These are phyloP conservation scores for Malassezia caprae DNA, from an alignment of 1,284 basidiomycete genomes.

Conservation along the genomic window DNA sequence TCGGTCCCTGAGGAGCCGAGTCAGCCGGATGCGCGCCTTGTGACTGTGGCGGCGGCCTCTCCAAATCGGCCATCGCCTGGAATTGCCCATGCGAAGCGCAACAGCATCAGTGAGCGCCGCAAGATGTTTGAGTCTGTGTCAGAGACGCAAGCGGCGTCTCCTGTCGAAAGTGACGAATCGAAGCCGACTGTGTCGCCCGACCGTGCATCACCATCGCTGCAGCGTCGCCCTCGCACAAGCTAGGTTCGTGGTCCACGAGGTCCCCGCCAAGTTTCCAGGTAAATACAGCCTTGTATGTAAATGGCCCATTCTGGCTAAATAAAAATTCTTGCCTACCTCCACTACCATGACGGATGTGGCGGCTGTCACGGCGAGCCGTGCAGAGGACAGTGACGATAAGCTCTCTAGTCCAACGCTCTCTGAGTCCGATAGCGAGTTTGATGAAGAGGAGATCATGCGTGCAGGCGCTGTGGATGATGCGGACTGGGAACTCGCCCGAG, in stretches of 20 bases:
- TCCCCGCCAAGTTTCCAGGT: neutral
- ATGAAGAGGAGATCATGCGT: constrained; percentile 3
- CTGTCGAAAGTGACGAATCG: neutral
- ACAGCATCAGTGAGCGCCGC: neutral
- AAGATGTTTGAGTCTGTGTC: neutral
- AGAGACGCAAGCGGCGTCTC: neutral
- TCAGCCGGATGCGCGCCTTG: neutral
- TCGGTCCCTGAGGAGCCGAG: neutral
- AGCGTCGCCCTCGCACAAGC: neutral
- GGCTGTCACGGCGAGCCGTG: neutral
- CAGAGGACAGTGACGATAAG: neutral
- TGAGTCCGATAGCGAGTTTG: neutral
- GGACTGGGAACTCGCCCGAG: constrained; percentile 44
- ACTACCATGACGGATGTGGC: neutral
- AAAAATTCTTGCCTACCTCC: neutral
- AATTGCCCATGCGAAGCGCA: neutral
- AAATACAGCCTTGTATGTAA: neutral
- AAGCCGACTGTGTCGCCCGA: neutral
- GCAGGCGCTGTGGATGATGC: constrained; percentile 40
- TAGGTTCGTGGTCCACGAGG: constrained; percentile 1
- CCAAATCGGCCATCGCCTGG: neutral
- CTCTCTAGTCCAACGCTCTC: neutral
- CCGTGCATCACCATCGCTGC: neutral
- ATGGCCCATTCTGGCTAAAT: neutral
- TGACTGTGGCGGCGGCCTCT: neutral